Percentiles rank a stretch among this genome's conserved stretches.
Evolutionary conservation across 2,329 filamentous ascomycete species (phyloP).

Genomic region (Colletotrichum sp.): DNA sequence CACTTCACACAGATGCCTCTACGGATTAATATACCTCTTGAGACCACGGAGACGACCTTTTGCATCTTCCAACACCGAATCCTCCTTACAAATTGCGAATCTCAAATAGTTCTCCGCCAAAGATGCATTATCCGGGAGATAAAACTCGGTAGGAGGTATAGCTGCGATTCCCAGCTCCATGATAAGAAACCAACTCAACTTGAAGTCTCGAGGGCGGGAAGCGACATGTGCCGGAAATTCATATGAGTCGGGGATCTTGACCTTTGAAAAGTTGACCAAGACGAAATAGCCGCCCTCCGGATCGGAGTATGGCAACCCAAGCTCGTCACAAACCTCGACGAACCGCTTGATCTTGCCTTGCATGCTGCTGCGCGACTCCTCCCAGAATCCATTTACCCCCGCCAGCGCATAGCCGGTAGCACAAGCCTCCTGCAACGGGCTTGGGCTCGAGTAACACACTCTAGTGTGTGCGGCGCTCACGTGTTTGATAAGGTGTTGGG

Average conservation of each 20-base stretch:
- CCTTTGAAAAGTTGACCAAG: constrained; percentile 88
- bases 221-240: constrained; percentile 90
- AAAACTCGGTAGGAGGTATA: constrained; percentile 97
- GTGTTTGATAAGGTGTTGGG: constrained; percentile 86
- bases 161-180: constrained; percentile 95
- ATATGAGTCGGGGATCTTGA: constrained; percentile 83
- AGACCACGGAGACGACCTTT: constrained; percentile 76
- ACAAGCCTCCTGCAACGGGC: constrained; percentile 90
- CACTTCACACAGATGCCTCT: neutral
- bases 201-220: constrained; percentile 87
- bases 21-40: constrained; percentile 68
- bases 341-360: constrained; percentile 86
- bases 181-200: constrained; percentile 95
- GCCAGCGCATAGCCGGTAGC: constrained; percentile 86
- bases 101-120: constrained; percentile 92
- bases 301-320: constrained; percentile 81
- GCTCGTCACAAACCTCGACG: constrained; percentile 80
- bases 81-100: constrained; percentile 96
- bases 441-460: constrained; percentile 95
- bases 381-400: constrained; percentile 86
- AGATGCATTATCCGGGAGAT: constrained; percentile 81
- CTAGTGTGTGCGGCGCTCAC: constrained; percentile 92
- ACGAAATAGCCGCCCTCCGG: constrained; percentile 98
- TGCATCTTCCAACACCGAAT: constrained; percentile 79
- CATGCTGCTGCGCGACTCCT: constrained; percentile 83